phyloP scores from a whole-genome alignment of 352 stramenopile species.

The Sclerospora graminicola region DNA sequence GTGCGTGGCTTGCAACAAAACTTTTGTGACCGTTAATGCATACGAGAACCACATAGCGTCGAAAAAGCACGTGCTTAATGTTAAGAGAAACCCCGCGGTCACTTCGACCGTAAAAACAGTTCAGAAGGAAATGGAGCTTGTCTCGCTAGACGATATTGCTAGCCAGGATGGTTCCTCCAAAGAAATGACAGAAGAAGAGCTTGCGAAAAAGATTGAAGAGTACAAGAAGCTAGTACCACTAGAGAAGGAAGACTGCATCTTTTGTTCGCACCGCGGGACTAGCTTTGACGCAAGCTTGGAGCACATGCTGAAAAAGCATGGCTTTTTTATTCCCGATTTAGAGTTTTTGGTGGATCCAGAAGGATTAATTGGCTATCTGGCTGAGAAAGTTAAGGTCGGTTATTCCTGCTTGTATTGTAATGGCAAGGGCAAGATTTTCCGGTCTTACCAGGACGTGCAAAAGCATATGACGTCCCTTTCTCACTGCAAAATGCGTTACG shows the following conservation, averaged over 20 bases:
- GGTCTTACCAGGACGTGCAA: conserved; percentile 81
- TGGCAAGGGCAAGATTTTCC: conserved; percentile 85
- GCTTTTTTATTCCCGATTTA: conserved; percentile 93
- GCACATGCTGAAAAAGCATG: conserved; percentile 91
- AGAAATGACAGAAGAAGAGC: conserved; percentile 45
- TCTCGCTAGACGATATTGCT: conserved; percentile 14
- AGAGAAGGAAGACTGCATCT: conserved; percentile 78
- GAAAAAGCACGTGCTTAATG: conserved; percentile 80
- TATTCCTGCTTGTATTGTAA: conserved; percentile 95
- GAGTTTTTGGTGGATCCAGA: conserved; percentile 88
- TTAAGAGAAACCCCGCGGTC: conserved; percentile 54
- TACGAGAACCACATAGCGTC: conserved; percentile 79
- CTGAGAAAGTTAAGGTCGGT: conserved; percentile 93
- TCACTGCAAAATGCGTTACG: conserved; percentile 89
- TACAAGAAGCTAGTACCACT: conserved; percentile 68
- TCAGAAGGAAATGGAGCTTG: conserved; percentile 51
- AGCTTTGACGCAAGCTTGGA: conserved; percentile 65
- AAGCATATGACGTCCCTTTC: conserved; percentile 92
- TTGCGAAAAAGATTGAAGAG: conserved; percentile 55
- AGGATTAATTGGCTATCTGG: conserved; percentile 88
- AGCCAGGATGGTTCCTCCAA: conserved; percentile 5
- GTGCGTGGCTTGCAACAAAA: conserved; percentile 81
- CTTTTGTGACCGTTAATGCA: conserved; percentile 69
- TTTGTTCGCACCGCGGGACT: conserved; percentile 48
- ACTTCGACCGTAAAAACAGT: conserved; percentile 47